phyloP scores from a whole-genome alignment of 2,329 filamentous ascomycete species.

The Pleomassaria siparia region DNA sequence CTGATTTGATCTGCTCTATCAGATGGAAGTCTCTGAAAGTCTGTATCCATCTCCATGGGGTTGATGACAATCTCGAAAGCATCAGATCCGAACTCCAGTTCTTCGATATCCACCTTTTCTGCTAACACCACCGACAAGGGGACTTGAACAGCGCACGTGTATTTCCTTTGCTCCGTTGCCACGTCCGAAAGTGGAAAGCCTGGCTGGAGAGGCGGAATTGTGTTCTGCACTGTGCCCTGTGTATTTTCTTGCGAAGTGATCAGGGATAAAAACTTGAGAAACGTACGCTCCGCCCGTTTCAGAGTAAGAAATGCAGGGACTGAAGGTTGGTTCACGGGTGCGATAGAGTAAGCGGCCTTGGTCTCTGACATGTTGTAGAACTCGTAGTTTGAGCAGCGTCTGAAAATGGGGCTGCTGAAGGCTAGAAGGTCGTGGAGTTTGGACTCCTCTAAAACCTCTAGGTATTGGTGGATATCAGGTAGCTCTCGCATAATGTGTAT shows the following conservation, averaged over 20 bases:
- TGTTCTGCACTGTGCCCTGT: slow-evolving; percentile 15
- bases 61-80: slow-evolving; percentile 65
- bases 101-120: slow-evolving; percentile 61
- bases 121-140: slow-evolving; percentile 59
- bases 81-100: slow-evolving; percentile 66
- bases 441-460: slow-evolving; percentile 55
- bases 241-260: slow-evolving; percentile 56
- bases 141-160: slow-evolving; percentile 68
- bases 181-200: slow-evolving; percentile 67
- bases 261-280: slow-evolving; percentile 67
- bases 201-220: slow-evolving; percentile 60
- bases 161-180: slow-evolving; percentile 61
- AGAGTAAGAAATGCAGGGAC: slow-evolving; percentile 64
- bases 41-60: slow-evolving; percentile 16
- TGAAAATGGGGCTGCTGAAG: slow-evolving; percentile 60
- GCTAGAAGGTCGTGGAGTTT: slow-evolving; percentile 62
- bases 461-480: slow-evolving; percentile 64
- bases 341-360: slow-evolving; percentile 16
- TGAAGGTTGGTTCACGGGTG: slow-evolving; percentile 32
- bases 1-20: slow-evolving; percentile 52
- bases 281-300: slow-evolving; percentile 69
- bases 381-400: slow-evolving; percentile 70
- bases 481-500: slow-evolving; percentile 69
- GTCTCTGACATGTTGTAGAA: slow-evolving; percentile 73
- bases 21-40: slow-evolving; percentile 14